phyloP scores from a whole-genome alignment of 139 green algal species.

The Auxenochlorella pyrenoidosa region DNA sequence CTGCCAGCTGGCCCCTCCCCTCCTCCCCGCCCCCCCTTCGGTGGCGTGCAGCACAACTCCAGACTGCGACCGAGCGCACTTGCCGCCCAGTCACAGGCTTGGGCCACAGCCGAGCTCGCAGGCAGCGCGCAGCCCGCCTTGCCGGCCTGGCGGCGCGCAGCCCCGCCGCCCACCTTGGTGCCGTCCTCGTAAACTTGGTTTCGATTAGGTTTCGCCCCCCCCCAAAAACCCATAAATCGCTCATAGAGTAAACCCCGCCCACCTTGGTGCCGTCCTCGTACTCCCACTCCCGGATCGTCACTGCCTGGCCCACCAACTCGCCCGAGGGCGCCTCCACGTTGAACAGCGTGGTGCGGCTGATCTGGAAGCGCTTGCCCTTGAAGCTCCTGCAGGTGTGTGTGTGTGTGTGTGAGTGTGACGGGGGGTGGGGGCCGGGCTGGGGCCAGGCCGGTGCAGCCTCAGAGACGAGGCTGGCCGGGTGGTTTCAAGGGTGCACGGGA shows the following conservation, averaged over 20 bases:
- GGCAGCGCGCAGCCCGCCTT: not conserved
- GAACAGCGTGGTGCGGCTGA: conserved; percentile 37
- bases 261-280: conserved; percentile 44
- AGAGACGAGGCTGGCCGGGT: no score
- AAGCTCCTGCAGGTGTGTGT: conserved; percentile 7
- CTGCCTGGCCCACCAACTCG: conserved; percentile 34
- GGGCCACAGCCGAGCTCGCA: no score
- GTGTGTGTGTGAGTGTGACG: no score
- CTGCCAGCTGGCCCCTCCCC: no score
- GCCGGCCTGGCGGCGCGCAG: not conserved
- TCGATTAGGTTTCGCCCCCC: no score
- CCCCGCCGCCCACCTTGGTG: not conserved
- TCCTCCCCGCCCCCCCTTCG: no score
- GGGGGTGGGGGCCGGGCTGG: not conserved
- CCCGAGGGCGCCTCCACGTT: conserved; percentile 30
- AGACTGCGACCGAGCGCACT: no score
- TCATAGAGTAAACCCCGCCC: not conserved
- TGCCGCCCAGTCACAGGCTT: no score
- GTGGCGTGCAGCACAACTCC: no score
- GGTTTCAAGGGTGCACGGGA: no score
- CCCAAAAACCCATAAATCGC: no score
- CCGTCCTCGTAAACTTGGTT: no score
- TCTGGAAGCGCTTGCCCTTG: conserved; percentile 30
- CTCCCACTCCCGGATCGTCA: conserved; percentile 39
- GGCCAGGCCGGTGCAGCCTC: not conserved